Evolutionary conservation across 306 rosid species (phyloP), one percentile per base, ranked within the genome.

Genomic region (Cicer pinnatifidum): DNA sequence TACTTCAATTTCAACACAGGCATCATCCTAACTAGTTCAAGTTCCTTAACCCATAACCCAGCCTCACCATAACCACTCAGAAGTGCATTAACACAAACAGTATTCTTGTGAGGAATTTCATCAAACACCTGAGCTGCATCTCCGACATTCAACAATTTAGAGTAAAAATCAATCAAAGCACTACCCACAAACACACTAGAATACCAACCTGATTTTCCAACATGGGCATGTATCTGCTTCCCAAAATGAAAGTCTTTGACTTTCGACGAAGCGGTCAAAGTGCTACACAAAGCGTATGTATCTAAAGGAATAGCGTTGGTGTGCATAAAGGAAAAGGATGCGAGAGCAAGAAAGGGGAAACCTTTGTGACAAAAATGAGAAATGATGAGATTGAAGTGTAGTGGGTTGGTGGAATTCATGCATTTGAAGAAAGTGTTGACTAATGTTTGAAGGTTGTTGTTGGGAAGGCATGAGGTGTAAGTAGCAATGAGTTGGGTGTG

Each of bases 101-200:
- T 84, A 38, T 89, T 87, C 81, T 73, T 87, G 1, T 71, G 54
- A 12, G 95, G 97, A 66, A 89, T 89, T 91, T 91, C 95, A 66
- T 91, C 95, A 33, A 91, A 91, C 95, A 89, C 11, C 9, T 19
- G 70, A 15, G 69, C 75, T 67, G 97, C 95, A 78, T 89, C 87
- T 47, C 73, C 15, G 1, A 87, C 71, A 9, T 68, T 8, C 8
- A 38, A 83, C n/a, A 71, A 64, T 76, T 87, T 91, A 0, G 92
- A 82, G 48, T 91, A 89, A 60, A 83, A 8, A 61, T 80, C 85
- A 44, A 89, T 76, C 9, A 91, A 71, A 83, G 95, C 95, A 85
- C 92, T 83, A n/a, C 89, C 97, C 66, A 91, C 85, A 73, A 86
- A 89, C 28, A 87, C 91, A 78, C 92, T 91, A 9, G 86, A 80